Evolutionary conservation across 371 early-diverging fungal genomes (phyloP), one percentile per base, ranked within the genome.

Genomic region (Funneliformis caledonium): DNA sequence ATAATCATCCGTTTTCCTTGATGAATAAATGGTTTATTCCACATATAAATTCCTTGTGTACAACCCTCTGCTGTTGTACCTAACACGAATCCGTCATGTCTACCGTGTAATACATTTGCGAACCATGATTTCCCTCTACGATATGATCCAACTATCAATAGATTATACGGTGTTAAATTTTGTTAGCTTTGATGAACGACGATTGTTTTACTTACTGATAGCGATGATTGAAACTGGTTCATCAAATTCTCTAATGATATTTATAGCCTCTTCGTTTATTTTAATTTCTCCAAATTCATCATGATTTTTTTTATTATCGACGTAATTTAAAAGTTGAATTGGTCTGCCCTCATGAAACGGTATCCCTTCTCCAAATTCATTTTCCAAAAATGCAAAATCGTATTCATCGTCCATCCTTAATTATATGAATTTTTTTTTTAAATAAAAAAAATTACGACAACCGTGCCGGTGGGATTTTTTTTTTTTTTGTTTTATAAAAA

Each of bases 11-110:
- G 42, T 37, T 64, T 77, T 43, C 64, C 77, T 19, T 77, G 10
- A 45, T 59, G 33, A n/a, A 64, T 11, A n/a, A 77, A 77, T 5
- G 77, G 77, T 11, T 37, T 77, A 64, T 77, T 43, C 77, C 77
- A 77, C 77, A 77, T 77, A 47, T 77, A 10, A 12, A 77, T 77
- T 47, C 77, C 77, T 19, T 47, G 14, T 45, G 77, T 77, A 42
- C 77, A 77, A 26, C 77, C 43, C 19, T 52, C 11, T 11, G 64
- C 77, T 64, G 62, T 33, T n/a, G 77, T 12, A 14, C 77, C 77
- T 31, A 77, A 65, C 4, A 10, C 42, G 48, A 77, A 77, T 9
- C 77, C 77, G 48, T 77, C 77, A 64, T 77, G 77, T 12, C 77
- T 62, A 14, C 77, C 77, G 16, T 59, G 65, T 48, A 77, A 64